Evolutionary conservation across 2,329 filamentous ascomycete species (phyloP).

Genomic region (Hirsutella thompsonii): DNA sequence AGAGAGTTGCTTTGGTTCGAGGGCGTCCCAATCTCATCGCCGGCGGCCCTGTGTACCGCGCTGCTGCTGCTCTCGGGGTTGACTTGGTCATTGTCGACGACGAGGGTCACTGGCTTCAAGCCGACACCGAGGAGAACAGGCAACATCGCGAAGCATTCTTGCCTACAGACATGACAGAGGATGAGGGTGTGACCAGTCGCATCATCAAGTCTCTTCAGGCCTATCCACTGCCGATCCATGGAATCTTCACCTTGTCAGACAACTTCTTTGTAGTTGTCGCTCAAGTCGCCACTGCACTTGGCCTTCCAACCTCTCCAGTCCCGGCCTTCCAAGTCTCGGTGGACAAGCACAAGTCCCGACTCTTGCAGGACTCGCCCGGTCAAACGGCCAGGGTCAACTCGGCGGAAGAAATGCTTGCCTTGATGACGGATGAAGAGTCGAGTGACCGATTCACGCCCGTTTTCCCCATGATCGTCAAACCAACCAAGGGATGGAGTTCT

Average conservation of each 20-base stretch:
- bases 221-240: neutral
- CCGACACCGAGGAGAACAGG: neutral
- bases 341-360: conserved; percentile 1
- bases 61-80: neutral
- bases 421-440: neutral
- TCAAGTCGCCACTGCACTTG: neutral
- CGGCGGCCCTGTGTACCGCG: neutral
- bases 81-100: neutral
- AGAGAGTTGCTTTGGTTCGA: neutral
- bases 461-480: conserved; percentile 1
- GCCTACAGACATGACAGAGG: neutral
- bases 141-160: neutral
- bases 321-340: neutral
- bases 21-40: neutral
- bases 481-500: neutral
- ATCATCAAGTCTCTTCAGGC: neutral
- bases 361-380: neutral
- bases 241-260: neutral
- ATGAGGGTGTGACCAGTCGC: neutral
- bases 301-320: neutral
- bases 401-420: neutral
- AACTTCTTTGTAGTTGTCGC: neutral
- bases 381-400: neutral
- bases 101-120: neutral
- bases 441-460: neutral